Evolutionary conservation across 2,329 filamentous ascomycete species (phyloP).

Genomic region (Volutella citrinella): DNA sequence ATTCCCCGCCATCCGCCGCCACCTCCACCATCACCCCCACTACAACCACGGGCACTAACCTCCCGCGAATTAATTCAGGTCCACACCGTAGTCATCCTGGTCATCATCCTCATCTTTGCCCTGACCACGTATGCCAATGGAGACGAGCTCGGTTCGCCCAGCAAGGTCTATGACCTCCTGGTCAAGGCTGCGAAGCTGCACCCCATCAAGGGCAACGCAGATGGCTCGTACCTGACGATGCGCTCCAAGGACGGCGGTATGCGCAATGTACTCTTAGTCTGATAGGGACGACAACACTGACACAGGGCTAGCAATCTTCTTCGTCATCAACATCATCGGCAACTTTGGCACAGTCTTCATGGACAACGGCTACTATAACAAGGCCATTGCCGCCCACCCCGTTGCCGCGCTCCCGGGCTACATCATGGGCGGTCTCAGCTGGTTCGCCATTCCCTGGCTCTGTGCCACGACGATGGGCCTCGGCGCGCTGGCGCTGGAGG

Average conservation of each 20-base stretch:
- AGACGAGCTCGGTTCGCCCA: constrained; percentile 68
- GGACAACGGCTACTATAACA: constrained; percentile 90
- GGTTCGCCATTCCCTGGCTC: constrained; percentile 93
- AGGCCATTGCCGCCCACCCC: constrained; percentile 84
- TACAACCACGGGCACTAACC: too few species aligned
- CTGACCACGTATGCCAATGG: constrained; percentile 79
- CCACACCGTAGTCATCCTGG: constrained; percentile 79
- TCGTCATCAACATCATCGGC: constrained; percentile 82
- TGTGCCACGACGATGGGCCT: constrained; percentile 87
- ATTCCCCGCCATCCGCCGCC: too few species aligned
- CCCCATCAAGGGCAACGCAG: constrained; percentile 75
- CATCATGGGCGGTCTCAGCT: constrained; percentile 78
- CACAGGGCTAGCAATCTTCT: constrained; percentile 90
- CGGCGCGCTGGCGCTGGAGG: constrained; percentile 73
- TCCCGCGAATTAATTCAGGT: too few species aligned
- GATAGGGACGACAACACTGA: too few species aligned
- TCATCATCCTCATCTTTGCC: constrained; percentile 83
- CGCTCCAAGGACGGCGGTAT: constrained; percentile 60
- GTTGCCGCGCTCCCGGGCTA: constrained; percentile 86
- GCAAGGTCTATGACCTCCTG: constrained; percentile 74
- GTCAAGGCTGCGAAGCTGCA: constrained; percentile 64
- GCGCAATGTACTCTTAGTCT: too few species aligned
- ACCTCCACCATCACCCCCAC: too few species aligned
- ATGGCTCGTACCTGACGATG: constrained; percentile 87
- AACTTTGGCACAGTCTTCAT: constrained; percentile 84